Evolutionary conservation across 140 eudicot genomes (phyloP).

Genomic region (Erigeron philadelphicus): DNA sequence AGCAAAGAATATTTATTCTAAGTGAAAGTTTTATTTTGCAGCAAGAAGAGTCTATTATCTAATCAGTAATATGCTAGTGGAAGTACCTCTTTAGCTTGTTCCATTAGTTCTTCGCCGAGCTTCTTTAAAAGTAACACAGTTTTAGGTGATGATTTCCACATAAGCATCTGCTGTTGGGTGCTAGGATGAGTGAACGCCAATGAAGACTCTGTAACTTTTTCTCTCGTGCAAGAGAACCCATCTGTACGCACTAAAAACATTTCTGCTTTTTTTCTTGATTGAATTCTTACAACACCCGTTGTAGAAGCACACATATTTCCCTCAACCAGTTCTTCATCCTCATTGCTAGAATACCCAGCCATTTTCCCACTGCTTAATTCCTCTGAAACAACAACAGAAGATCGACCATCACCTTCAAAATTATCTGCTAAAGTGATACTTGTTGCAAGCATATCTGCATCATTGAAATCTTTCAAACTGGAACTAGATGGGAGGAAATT

Average conservation of each 20-base stretch:
- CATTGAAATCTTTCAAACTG: conserved; percentile 29
- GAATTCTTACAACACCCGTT: conserved; percentile 95
- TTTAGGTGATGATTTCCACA: conserved; percentile 98
- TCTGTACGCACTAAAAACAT: conserved; percentile 96
- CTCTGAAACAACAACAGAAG: conserved; percentile 25
- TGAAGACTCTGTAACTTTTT: conserved; percentile 96
- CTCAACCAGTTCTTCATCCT: conserved; percentile 46
- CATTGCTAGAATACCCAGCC: conserved; percentile 38
- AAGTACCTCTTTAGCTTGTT: conserved; percentile 90
- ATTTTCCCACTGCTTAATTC: conserved; percentile 36
- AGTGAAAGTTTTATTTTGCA: conserved; percentile 1
- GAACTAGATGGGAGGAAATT: conserved; percentile 29
- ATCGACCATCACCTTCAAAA: conserved; percentile 18
- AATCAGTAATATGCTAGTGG: conserved; percentile 2
- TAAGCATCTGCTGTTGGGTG: conserved; percentile 98
- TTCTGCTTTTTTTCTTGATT: conserved; percentile 95
- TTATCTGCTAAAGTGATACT: conserved; percentile 27
- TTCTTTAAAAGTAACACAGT: conserved; percentile 82
- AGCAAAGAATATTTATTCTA: neutral
- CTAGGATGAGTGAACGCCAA: conserved; percentile 97
- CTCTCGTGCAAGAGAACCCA: conserved; percentile 90
- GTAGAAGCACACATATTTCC: conserved; percentile 98
- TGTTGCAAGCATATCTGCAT: conserved; percentile 31
- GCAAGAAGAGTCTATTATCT: conserved; percentile 2
- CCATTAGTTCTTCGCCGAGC: conserved; percentile 92